Evolutionary conservation across 352 stramenopile species (phyloP).

Genomic region (Globisporangium solare): DNA sequence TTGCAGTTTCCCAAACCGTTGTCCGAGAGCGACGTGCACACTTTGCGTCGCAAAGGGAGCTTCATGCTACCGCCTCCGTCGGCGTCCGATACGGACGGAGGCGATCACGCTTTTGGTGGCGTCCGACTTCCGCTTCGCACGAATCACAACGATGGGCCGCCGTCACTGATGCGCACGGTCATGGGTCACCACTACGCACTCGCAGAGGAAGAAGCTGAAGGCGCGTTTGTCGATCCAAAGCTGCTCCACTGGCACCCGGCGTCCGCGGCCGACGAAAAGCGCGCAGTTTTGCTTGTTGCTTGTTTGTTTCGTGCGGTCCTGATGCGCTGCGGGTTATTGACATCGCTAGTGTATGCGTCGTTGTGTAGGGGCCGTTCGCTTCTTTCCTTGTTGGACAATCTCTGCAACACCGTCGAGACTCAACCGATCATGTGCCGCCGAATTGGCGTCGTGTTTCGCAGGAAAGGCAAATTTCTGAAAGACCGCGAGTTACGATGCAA

Average conservation of each 20-base stretch:
- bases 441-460: conserved; percentile 45
- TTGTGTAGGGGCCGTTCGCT: conserved; percentile 29
- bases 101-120: conserved; percentile 7
- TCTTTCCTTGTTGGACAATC: conserved; percentile 38
- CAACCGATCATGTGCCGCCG: conserved; percentile 51
- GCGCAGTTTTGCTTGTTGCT: conserved; percentile 2
- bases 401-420: conserved; percentile 45
- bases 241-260: conserved; percentile 62
- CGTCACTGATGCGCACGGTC: conserved; percentile 12
- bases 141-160: background rate
- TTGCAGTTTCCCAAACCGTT: background rate
- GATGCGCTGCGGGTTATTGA: background rate
- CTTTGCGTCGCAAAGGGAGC: conserved; percentile 26
- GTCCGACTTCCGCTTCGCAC: conserved; percentile 10
- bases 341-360: background rate
- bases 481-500: conserved; percentile 6
- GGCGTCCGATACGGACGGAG: background rate
- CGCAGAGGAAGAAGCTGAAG: conserved; percentile 21
- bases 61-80: conserved; percentile 32
- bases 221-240: conserved; percentile 21
- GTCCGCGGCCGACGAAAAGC: conserved; percentile 29
- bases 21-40: conserved; percentile 10
- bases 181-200: conserved; percentile 10
- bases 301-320: background rate
- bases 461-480: conserved; percentile 17